Percentiles rank a stretch among this genome's conserved stretches.
phyloP scores from a whole-genome alignment of 1,284 basidiomycete species.

The Rhodotorula mucilaginosa region DNA sequence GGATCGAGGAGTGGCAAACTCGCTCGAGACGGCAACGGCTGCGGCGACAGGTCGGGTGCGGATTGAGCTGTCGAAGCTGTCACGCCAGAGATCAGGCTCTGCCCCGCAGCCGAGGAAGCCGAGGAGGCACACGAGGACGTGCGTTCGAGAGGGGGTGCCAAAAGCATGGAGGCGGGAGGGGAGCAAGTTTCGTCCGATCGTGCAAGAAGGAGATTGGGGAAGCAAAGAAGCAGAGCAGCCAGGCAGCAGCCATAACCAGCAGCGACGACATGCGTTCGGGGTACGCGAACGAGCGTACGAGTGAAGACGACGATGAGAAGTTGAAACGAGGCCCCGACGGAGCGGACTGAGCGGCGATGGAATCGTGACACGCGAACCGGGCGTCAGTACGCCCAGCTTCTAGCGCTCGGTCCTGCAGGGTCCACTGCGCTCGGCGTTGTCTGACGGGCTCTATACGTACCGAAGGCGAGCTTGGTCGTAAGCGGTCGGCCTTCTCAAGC shows the following conservation, averaged over 20 bases:
- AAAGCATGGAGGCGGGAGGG: too few relatives aligned
- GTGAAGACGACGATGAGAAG: neutral
- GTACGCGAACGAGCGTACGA: neutral
- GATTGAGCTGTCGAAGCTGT: neutral
- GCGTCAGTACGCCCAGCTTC: neutral
- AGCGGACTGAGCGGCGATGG: neutral
- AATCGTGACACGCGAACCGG: neutral
- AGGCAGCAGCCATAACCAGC: neutral
- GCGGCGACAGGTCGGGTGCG: too few relatives aligned
- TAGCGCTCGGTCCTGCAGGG: neutral
- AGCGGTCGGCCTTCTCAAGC: neutral
- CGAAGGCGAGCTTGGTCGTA: neutral
- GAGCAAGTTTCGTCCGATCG: neutral
- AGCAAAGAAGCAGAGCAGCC: neutral
- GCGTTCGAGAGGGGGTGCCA: neutral
- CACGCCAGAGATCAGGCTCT: neutral
- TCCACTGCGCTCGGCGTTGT: neutral
- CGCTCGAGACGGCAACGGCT: neutral
- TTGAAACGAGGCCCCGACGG: neutral
- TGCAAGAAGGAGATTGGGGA: too few relatives aligned
- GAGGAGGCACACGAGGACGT: conserved; percentile 3
- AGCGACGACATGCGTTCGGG: neutral
- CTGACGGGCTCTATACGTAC: neutral
- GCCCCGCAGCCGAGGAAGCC: neutral
- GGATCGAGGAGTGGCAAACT: neutral